Percentiles rank a stretch among this genome's conserved stretches.
phyloP scores from a whole-genome alignment of 129 eudicot genomes.

The Sambucus nigra region DNA sequence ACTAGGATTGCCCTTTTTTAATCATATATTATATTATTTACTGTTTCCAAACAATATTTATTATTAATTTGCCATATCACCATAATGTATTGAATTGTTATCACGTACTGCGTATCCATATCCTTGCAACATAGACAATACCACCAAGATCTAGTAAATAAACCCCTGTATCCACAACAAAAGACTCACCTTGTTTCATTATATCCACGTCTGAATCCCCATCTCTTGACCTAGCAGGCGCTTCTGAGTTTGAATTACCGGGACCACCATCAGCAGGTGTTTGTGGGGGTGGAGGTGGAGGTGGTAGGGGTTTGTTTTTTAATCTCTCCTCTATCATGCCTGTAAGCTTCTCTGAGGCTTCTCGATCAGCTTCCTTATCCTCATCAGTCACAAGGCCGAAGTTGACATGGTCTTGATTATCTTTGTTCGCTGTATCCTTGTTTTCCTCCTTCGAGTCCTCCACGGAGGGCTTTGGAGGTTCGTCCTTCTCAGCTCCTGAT shows the following conservation, averaged over 20 bases:
- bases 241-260: slow-evolving; percentile 44
- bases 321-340: slow-evolving; percentile 84
- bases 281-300: slow-evolving; percentile 74
- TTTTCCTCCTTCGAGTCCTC: slow-evolving; percentile 36
- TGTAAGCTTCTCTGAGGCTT: slow-evolving; percentile 63
- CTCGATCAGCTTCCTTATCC: slow-evolving; percentile 73
- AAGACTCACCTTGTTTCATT: slow-evolving; percentile 39
- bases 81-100: too few relatives aligned
- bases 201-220: slow-evolving; percentile 53
- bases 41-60: too few relatives aligned
- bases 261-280: slow-evolving; percentile 27
- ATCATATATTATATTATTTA: too few relatives aligned
- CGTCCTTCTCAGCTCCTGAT: slow-evolving; percentile 28
- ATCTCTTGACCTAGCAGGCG: slow-evolving; percentile 53
- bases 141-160: too few relatives aligned
- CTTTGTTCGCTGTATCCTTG: slow-evolving; percentile 39
- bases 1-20: too few relatives aligned
- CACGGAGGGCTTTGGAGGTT: slow-evolving; percentile 24
- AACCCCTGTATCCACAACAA: not conserved
- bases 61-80: too few relatives aligned
- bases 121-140: too few relatives aligned
- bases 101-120: too few relatives aligned
- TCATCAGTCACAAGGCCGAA: slow-evolving; percentile 88
- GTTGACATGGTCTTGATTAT: slow-evolving; percentile 31
- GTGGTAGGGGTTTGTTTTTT: slow-evolving; percentile 78